Evolutionary conservation across 768 basidiomycete genomes (phyloP), one percentile per base, ranked within the genome.

Genomic region (Russula lepida): DNA sequence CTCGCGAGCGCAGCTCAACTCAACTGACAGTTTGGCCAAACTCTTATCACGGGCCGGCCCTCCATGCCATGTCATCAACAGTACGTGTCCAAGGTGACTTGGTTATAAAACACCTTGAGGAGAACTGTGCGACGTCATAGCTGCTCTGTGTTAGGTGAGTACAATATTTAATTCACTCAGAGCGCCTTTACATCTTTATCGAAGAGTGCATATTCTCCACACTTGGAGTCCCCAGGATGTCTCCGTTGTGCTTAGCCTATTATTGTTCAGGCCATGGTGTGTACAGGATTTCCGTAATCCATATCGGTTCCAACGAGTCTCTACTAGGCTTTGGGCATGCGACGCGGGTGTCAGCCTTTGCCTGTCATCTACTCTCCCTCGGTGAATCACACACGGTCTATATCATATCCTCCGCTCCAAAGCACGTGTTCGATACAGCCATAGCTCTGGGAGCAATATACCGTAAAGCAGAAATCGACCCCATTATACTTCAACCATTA

Each of bases 301-400:
- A 37, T 39, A 15, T 32, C 17, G n/a, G 23, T 25, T 23, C 52
- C 25, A n/a, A 64, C 32, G 6, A 3, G 30, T 12, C 15, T 13
- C 13, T 41, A 87, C 13, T 41, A 87, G 85, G 86, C n/a, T 89
- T 86, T 58, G 86, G 88, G n/a, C 89, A 91, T 69, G 89, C 88
- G 9, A 92, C 89, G 3, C 82, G 89, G 39, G 89, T 90, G 17
- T 87, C 87, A 17, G 89, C 89, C 1, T 83, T 90, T 63, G 77
- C 85, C 3, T 72, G 76, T 49, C 81, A 84, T 64, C 76, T 92
- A 19, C 74, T 86, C 23, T 74, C 71, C 54, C 74, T 84, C 15
- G 63, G 71, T 6, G 70, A 73, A 6, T 72, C 71, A 44, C 82
- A 84, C 19, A 73, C 68, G 8, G 73, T 90, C 11, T 74, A 83